Conservation (phyloP, 73 alveolate species). For the Symbiodinium natans region DNA sequence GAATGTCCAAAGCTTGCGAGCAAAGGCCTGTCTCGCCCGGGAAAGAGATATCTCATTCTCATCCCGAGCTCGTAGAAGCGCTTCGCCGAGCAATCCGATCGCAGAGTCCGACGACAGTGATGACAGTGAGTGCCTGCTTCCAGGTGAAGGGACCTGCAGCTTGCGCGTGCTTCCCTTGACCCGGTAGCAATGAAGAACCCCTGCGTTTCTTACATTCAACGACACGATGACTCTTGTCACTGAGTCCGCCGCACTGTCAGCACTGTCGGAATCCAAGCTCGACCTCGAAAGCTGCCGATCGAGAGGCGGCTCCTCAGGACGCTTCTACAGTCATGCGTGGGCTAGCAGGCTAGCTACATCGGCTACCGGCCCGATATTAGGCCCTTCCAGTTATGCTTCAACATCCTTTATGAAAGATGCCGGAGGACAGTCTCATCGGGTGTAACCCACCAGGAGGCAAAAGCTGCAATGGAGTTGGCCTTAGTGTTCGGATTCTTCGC, state of each 20-base stretch:
- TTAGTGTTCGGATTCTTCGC: not conserved
- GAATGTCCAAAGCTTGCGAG: too few relatives aligned
- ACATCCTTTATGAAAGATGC: too few relatives aligned
- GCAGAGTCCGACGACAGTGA: not conserved
- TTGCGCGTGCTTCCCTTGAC: too few relatives aligned
- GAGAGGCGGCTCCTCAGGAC: not conserved
- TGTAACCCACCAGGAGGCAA: not conserved
- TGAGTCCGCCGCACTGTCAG: too few relatives aligned
- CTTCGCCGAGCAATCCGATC: constrained; percentile 4
- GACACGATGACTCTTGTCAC: too few relatives aligned
- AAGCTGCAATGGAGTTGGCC: constrained; percentile 9
- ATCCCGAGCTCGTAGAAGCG: not conserved
- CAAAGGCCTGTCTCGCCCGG: not conserved
- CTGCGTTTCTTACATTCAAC: too few relatives aligned
- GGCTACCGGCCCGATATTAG: too few relatives aligned
- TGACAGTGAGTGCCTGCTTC: not conserved
- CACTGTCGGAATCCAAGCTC: not conserved
- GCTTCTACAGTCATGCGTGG: not conserved
- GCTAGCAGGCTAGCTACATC: too few relatives aligned
- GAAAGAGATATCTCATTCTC: not conserved
- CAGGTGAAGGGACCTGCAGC: not conserved
- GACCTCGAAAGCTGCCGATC: not conserved
- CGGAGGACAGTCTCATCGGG: not conserved
- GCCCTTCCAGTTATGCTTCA: too few relatives aligned
- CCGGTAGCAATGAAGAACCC: too few relatives aligned